These are phyloP conservation scores for Deinandra increscens DNA, from an alignment of 129 eudicot genomes.

Conservation along the genomic window DNA sequence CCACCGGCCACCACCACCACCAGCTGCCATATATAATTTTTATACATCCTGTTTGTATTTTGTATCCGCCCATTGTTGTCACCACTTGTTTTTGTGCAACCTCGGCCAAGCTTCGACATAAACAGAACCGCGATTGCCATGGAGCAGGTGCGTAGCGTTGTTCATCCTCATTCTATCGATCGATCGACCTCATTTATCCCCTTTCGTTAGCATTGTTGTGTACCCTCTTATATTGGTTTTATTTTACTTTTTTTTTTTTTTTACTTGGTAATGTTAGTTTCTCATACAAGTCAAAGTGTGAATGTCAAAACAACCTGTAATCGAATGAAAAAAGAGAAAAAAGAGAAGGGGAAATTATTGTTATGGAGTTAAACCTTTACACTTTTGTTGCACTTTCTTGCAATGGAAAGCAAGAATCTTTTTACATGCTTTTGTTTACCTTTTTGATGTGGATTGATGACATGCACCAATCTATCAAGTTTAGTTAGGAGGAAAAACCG, in stretches of 20 bases:
- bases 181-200: slow-evolving; percentile 15
- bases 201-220: slow-evolving; percentile 28
- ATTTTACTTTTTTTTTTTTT: slow-evolving; percentile 23
- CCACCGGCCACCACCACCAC: background rate
- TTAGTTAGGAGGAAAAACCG: too few species aligned
- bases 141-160: slow-evolving; percentile 59
- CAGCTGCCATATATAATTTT: slow-evolving; percentile 22
- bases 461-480: slow-evolving; percentile 4
- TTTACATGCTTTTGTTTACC: slow-evolving; percentile 19
- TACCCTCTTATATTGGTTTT: slow-evolving; percentile 3
- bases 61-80: background rate
- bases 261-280: slow-evolving; percentile 23
- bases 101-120: slow-evolving; percentile 49
- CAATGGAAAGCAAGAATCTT: slow-evolving; percentile 32
- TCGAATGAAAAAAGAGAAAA: slow-evolving; percentile 22
- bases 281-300: slow-evolving; percentile 45
- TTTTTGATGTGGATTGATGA: slow-evolving; percentile 21
- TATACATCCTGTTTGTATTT: slow-evolving; percentile 6
- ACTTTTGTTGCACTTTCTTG: slow-evolving; percentile 25
- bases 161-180: slow-evolving; percentile 27
- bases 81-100: slow-evolving; percentile 40
- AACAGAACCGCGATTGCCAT: slow-evolving; percentile 10
- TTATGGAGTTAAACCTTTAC: slow-evolving; percentile 21
- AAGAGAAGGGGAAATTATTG: slow-evolving; percentile 28
- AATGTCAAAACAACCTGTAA: slow-evolving; percentile 34